Evolutionary conservation across 371 early-diverging fungal genomes (phyloP).

Genomic region (Syncephalastrum monosporum): DNA sequence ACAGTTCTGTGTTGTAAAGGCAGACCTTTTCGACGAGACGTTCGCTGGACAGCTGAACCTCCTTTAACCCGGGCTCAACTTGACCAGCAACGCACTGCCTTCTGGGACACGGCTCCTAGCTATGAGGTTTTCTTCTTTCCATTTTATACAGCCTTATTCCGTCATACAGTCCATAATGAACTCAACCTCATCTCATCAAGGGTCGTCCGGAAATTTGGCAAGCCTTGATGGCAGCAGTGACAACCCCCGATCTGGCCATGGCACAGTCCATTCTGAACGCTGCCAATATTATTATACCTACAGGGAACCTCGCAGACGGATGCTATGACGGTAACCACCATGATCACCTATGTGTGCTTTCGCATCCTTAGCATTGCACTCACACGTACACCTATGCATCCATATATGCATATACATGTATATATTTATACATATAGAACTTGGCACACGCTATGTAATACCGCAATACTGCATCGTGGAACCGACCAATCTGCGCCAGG

Average conservation of each 20-base stretch:
- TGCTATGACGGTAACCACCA: constrained; percentile 60
- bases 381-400: no score
- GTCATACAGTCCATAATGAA: background rate
- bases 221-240: constrained; percentile 57
- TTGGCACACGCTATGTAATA: constrained; percentile 66
- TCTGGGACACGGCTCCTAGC: constrained; percentile 75
- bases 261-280: constrained; percentile 67
- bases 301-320: constrained; percentile 66
- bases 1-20: constrained; percentile 8
- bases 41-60: constrained; percentile 41
- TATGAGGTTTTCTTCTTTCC: constrained; percentile 50
- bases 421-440: constrained; percentile 28
- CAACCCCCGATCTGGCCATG: constrained; percentile 41
- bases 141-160: no score
- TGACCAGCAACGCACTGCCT: constrained; percentile 53
- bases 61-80: constrained; percentile 49
- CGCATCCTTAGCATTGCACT: background rate
- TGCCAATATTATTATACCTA: constrained; percentile 65
- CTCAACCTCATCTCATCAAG: constrained; percentile 17
- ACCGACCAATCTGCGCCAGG: constrained; percentile 55
- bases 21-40: constrained; percentile 35
- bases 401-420: no score
- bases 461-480: constrained; percentile 64
- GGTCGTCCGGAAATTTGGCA: constrained; percentile 75
- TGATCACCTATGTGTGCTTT: background rate